Conservation (phyloP, 768 basidiomycete genomes). For the Xerocomellus amylosporus region DNA sequence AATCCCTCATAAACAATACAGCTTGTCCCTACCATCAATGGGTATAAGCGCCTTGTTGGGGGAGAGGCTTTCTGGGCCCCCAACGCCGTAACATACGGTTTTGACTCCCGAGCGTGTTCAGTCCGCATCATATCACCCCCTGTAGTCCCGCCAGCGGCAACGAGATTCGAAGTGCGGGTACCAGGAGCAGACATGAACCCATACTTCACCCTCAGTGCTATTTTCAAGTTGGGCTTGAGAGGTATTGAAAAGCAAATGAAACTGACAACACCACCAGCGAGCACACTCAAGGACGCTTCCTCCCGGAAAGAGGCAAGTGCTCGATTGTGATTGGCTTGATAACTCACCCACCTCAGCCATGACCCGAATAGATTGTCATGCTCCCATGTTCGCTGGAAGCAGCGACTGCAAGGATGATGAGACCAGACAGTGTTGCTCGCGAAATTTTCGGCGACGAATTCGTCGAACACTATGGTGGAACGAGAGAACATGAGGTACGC, state of each 20-base stretch:
- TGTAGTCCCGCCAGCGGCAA: conserved; percentile 73
- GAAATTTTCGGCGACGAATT: conserved; percentile 87
- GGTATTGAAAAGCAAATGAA: conserved; percentile 78
- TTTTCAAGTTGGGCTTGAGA: conserved; percentile 82
- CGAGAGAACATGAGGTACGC: conserved; percentile 87
- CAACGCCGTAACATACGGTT: conserved; percentile 90
- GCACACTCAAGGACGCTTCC: conserved; percentile 25
- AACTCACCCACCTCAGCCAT: not conserved
- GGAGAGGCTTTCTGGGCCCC: conserved; percentile 96
- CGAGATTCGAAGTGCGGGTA: conserved; percentile 89
- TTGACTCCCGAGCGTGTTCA: conserved; percentile 91
- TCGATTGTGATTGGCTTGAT: conserved; percentile 7
- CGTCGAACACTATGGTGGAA: conserved; percentile 93
- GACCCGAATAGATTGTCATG: conserved; percentile 55
- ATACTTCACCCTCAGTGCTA: conserved; percentile 82
- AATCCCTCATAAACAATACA: conserved; percentile 25
- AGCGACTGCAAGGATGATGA: conserved; percentile 82
- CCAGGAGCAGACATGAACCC: conserved; percentile 98
- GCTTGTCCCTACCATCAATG: conserved; percentile 90
- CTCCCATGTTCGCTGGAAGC: conserved; percentile 76
- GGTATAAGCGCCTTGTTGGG: conserved; percentile 94
- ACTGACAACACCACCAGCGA: conserved; percentile 70
- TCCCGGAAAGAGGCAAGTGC: conserved; percentile 62
- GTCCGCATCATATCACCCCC: conserved; percentile 93
- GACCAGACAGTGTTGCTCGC: conserved; percentile 72